These are phyloP conservation scores for Serendipita vermifera DNA, from an alignment of 768 basidiomycete species.

Conservation along the genomic window DNA sequence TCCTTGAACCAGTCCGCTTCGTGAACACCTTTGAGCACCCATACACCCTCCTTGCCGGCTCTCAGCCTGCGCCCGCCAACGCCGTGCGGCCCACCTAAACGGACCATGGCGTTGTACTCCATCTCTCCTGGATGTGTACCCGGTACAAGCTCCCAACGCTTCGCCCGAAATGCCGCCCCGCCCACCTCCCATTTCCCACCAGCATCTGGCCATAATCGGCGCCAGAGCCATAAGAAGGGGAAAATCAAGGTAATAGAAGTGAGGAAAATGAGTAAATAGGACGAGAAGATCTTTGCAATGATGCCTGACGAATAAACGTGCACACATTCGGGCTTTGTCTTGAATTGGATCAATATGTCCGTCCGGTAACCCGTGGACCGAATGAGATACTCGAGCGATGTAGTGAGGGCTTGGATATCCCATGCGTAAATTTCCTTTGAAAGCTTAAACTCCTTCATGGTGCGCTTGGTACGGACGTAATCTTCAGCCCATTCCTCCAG, in stretches of 20 bases:
- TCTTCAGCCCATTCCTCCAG: slow-evolving; percentile 1
- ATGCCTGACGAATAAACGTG: background rate
- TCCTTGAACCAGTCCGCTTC: no score
- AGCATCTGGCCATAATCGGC: background rate
- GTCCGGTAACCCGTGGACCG: background rate
- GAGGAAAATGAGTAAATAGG: background rate
- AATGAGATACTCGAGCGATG: background rate
- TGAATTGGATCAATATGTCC: no score
- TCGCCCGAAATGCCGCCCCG: background rate
- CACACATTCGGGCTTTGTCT: background rate
- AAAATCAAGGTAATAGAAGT: background rate
- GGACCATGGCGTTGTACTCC: background rate
- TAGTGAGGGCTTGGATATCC: background rate
- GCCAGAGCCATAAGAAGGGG: slow-evolving; percentile 6
- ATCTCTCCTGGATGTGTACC: slow-evolving; percentile 1
- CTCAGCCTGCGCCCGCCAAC: background rate
- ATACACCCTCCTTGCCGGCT: background rate
- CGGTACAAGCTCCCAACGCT: background rate
- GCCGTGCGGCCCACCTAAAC: background rate
- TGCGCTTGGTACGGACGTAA: background rate
- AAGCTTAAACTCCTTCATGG: slow-evolving; percentile 5
- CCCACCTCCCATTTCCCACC: background rate
- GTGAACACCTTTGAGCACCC: background rate
- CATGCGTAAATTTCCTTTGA: background rate
- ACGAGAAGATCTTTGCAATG: slow-evolving; percentile 1